Conservation (phyloP, 106 monocot genomes). For the Triglochin maritima region DNA sequence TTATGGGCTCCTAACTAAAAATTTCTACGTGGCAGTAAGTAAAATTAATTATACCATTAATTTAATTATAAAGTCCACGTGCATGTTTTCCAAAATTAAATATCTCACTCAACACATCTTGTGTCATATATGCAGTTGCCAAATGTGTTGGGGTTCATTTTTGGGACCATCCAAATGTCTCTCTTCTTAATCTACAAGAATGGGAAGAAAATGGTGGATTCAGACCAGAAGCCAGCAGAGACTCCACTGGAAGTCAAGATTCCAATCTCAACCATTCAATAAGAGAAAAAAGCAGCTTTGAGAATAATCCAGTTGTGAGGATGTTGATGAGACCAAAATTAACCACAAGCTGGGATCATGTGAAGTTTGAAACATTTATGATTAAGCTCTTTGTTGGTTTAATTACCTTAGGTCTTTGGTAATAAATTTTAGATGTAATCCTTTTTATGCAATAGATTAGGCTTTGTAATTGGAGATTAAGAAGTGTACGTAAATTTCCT, state of each 20-base stretch:
- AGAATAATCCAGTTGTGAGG: no score
- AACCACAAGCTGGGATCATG: no score
- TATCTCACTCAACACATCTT: not conserved
- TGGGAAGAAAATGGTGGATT: not conserved
- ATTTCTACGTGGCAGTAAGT: constrained; percentile 44
- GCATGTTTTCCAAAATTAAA: no score
- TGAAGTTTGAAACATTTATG: no score
- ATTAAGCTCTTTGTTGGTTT: no score
- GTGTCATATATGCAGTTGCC: constrained; percentile 22
- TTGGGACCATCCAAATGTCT: constrained; percentile 48
- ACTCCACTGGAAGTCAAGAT: not conserved
- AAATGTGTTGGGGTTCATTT: constrained; percentile 45
- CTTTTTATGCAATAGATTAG: no score
- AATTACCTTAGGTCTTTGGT: no score
- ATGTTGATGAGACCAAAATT: no score
- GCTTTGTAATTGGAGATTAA: no score
- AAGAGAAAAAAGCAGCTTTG: no score
- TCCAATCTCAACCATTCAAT: not conserved
- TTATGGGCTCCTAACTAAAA: constrained; percentile 36
- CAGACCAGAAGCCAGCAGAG: not conserved
- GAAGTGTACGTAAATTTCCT: no score
- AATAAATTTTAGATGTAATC: no score
- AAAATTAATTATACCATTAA: not conserved
- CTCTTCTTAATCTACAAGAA: constrained; percentile 37
- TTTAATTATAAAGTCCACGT: not conserved